phyloP scores from a whole-genome alignment of 1,284 basidiomycete genomes.

The Butyriboletus appendiculatus region DNA sequence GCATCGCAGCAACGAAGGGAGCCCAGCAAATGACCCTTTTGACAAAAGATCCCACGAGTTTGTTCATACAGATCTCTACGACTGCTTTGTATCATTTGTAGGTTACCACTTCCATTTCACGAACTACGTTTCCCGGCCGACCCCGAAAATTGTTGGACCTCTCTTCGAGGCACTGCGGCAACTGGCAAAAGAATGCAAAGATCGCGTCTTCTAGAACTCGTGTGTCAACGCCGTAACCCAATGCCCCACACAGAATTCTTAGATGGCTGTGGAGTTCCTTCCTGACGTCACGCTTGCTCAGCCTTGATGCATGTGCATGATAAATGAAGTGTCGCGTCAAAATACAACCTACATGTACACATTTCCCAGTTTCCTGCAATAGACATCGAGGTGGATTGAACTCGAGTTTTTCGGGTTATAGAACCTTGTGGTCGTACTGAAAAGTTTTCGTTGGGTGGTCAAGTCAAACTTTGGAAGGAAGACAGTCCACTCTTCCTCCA shows the following conservation, averaged over 20 bases:
- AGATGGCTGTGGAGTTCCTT: not conserved
- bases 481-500: too few species aligned
- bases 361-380: too few species aligned
- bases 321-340: not conserved
- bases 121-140: not conserved
- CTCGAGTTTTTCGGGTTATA: too few species aligned
- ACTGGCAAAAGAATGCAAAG: not conserved
- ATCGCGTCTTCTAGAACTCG: not conserved
- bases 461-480: too few species aligned
- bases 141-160: not conserved
- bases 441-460: too few species aligned
- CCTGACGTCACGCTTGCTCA: not conserved
- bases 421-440: too few species aligned
- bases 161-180: not conserved
- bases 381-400: too few species aligned
- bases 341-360: not conserved
- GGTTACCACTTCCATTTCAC: not conserved
- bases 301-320: not conserved
- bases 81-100: slow-evolving; percentile 6
- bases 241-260: not conserved
- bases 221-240: not conserved
- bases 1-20: slow-evolving; percentile 12
- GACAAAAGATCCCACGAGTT: not conserved
- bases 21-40: slow-evolving; percentile 2
- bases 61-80: not conserved